Percentiles rank a stretch among this genome's conserved stretches.
Evolutionary conservation across 148 eudicot species (phyloP).

Genomic region (Mesembryanthemum crystallinum): DNA sequence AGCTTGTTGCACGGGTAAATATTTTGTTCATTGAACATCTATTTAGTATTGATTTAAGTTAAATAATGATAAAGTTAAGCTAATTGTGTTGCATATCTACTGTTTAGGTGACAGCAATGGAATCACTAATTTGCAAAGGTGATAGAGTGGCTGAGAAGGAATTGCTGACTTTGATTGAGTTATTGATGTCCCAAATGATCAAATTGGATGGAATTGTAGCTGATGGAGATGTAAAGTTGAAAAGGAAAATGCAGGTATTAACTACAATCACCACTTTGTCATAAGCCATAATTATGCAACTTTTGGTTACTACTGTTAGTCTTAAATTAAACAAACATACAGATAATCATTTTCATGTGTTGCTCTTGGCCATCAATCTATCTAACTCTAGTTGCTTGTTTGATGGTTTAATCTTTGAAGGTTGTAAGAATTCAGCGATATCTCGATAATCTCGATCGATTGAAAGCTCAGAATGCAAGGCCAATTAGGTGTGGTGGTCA

Average conservation of each 20-base stretch:
- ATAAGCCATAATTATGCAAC: no score
- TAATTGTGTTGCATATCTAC: neutral
- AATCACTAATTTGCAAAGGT: constrained; percentile 53
- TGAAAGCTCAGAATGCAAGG: constrained; percentile 47
- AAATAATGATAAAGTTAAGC: neutral
- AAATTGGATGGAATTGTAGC: constrained; percentile 70
- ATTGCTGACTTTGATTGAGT: constrained; percentile 56
- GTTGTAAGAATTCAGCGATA: constrained; percentile 62
- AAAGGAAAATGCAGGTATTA: constrained; percentile 68
- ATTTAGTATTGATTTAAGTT: neutral
- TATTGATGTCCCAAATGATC: constrained; percentile 67
- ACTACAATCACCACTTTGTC: neutral
- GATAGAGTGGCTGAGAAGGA: constrained; percentile 53
- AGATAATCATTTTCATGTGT: no score
- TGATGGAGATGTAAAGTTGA: constrained; percentile 67
- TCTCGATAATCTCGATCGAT: constrained; percentile 51
- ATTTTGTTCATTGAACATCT: neutral
- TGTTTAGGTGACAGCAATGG: constrained; percentile 53
- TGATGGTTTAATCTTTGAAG: constrained; percentile 24
- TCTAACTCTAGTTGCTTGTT: no score
- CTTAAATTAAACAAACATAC: no score
- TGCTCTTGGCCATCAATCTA: no score
- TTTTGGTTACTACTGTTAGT: no score
- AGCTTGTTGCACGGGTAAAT: constrained; percentile 56
- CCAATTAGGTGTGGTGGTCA: constrained; percentile 17